Evolutionary conservation across 2,329 filamentous ascomycete genomes (phyloP), one percentile per base, ranked within the genome.

Genomic region (Chaetomium sp.): DNA sequence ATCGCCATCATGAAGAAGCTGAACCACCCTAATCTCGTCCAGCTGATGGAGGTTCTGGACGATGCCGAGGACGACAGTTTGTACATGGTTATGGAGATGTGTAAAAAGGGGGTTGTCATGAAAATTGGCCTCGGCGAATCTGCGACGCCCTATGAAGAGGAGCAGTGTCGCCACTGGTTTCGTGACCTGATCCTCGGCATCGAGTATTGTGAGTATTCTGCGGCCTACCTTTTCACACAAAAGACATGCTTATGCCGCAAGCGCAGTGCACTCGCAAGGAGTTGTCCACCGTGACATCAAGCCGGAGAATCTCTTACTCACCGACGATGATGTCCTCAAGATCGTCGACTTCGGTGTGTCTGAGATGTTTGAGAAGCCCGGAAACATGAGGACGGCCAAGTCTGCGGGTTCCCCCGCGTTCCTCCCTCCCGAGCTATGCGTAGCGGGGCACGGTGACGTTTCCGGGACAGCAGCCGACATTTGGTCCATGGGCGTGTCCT

Each of bases 1-100:
- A 95, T 98, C 72, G 95, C 95, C 65, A 96, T 98, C 74, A 98
- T 99, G 93, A 99, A 98, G 82, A 98, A 98, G 79, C 84, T 98
- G 55, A 89, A 97, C 74, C 95, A 99, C 74, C 90, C 88, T 31
- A 99, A 98, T 74, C 81, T 99, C n/a, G 94, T 98, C 16, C 88
- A 90, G 54, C 80, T 99, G 58, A 92, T 96, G 69, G 95, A 99
- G 78, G 95, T 99, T 3, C 81, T 99, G 59, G 95, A 98, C 75
- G 95, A 98, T 74, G 94, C 95, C 0, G 89, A 94, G 56, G 93
- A 97, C 74, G 95, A 99, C 76, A 97, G 93, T 3, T 80, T 99
- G 13, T 99, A 97, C 79, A 98, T 99, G 92, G 95, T 99, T 25
- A 85, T 99, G 76, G 95, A 99, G 76, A 96, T 97, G 92, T 99